These are phyloP conservation scores for Candolleomyces aberdarensis DNA, from an alignment of 768 basidiomycete species.

Conservation along the genomic window DNA sequence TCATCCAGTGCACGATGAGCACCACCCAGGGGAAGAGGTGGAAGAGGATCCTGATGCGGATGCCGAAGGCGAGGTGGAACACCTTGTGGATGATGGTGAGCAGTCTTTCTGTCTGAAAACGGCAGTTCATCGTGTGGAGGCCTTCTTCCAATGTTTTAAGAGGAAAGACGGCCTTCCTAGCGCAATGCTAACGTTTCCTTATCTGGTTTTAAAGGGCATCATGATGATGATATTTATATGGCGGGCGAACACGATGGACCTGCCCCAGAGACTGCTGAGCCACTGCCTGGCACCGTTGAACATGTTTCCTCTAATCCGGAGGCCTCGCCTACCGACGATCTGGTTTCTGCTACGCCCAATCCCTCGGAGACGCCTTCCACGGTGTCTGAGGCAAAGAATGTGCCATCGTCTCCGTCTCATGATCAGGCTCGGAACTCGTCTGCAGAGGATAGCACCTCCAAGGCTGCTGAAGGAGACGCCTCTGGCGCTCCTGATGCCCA, in stretches of 20 bases:
- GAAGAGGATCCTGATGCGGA: constrained; percentile 30
- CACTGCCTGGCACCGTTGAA: background rate
- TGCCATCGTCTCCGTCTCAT: background rate
- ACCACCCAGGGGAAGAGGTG: constrained; percentile 11
- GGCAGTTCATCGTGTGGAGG: constrained; percentile 43
- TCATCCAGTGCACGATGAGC: constrained; percentile 35
- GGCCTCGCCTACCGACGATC: background rate
- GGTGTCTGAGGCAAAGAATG: background rate
- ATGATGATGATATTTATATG: constrained; percentile 27
- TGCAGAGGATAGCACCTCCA: background rate
- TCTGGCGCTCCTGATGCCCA: constrained; percentile 11
- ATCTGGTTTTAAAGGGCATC: constrained; percentile 43
- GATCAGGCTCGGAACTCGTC: background rate
- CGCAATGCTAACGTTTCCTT: constrained; percentile 54
- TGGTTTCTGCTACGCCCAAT: constrained; percentile 15
- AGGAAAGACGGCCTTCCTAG: constrained; percentile 42
- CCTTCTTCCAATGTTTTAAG: constrained; percentile 28
- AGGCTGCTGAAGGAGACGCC: constrained; percentile 6
- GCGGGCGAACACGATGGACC: constrained; percentile 14
- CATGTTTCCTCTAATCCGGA: background rate
- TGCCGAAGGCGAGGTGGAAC: constrained; percentile 23
- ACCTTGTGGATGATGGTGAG: constrained; percentile 45
- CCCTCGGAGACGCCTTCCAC: constrained; percentile 15
- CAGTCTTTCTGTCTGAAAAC: constrained; percentile 32
- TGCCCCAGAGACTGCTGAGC: constrained; percentile 4